Evolutionary conservation across 2,329 filamentous ascomycete species (phyloP).

Genomic region (Monilinia aucupariae): DNA sequence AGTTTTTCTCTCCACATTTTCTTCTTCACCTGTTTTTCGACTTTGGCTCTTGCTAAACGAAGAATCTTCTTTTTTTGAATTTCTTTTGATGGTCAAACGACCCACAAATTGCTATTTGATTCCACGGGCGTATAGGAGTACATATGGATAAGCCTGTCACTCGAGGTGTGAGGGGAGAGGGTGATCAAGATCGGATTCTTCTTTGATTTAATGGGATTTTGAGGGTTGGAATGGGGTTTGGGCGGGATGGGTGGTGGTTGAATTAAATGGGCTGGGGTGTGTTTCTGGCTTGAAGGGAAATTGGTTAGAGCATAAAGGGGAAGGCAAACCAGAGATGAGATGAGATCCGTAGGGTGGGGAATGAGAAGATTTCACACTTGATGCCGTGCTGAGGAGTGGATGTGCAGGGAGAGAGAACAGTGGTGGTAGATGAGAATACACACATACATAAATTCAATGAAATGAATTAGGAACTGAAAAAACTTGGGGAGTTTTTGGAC

Average conservation of each 20-base stretch:
- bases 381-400: background rate
- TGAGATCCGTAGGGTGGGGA: background rate
- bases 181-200: background rate
- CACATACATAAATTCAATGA: slow-evolving; percentile 1
- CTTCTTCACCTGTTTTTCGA: background rate
- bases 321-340: background rate
- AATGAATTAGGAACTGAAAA: background rate
- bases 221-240: background rate
- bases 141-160: background rate
- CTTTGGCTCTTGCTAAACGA: background rate
- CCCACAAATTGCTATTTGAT: slow-evolving; percentile 10
- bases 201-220: background rate
- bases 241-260: no score
- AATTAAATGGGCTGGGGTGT: background rate
- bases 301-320: background rate
- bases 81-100: background rate
- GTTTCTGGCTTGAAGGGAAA: background rate
- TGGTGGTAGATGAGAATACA: background rate
- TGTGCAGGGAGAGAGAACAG: background rate
- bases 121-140: slow-evolving; percentile 11
- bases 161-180: background rate
- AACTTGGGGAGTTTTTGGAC: background rate
- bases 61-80: slow-evolving; percentile 1
- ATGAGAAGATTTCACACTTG: background rate
- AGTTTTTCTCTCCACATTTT: background rate